Evolutionary conservation across 768 basidiomycete species (phyloP), one percentile per base, ranked within the genome.

Genomic region (Amanita inopinata): DNA sequence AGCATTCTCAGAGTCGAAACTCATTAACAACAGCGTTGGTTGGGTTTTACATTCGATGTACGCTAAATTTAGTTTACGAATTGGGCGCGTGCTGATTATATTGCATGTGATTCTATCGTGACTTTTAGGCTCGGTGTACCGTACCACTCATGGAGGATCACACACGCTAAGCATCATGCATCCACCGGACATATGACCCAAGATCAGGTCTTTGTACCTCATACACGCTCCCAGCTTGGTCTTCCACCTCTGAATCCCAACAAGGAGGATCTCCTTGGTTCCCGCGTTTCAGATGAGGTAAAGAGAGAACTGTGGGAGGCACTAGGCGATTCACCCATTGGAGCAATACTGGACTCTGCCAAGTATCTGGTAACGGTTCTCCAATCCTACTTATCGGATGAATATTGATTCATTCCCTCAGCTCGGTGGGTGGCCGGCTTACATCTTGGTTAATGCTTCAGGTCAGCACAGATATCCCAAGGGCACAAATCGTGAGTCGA

Each of bases 131-230:
- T 97, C 45, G 83, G 93, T 36, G 94, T 98, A 10, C 94, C 94
- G 4, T 99, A 90, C 65, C 91, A 97, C 58, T 87, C 90, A 3
- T 98, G 93, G 94, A 76, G 90, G 49, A 89, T 96, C 56, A 82
- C 80, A 3, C 94, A 97, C 59, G 89, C 76, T 18, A 88, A 91
- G 61, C 94, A 99, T 63, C 94, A 99, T 61, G 94, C 94, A 11
- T 82, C 85, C 0, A 96, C 92, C 3, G 86, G 73, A 11, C 93
- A 97, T 62, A 76, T 96, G 76, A 86, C 84, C 22, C 80, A 92
- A 51, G 94, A 97, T 53, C 92, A 98, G 58, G 94, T 97, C 46
- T 96, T 89, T 53, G 91, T 98, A 2, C 94, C 94, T 37, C 63
- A 74, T 51, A 93, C 94, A n/a, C 83, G 91, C 34, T 79, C 81